Base-by-base conservation (phyloP, 1,284 basidiomycete species). In the Ustilago nuda region DNA sequence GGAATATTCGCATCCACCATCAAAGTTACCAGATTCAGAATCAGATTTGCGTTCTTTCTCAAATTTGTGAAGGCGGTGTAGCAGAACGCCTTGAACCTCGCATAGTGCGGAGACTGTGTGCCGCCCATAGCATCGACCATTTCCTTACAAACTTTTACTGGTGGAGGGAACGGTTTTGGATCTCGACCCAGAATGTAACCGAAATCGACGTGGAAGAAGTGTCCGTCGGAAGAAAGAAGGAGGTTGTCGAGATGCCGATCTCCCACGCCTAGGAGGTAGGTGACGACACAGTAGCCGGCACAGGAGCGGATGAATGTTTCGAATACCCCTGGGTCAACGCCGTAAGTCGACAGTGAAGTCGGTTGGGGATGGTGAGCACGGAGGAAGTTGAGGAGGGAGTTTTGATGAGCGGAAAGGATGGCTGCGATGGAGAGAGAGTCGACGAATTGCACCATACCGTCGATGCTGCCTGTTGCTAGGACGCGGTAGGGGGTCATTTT, bases 71-170 rank as follows among this genome's bases (percentile, higher is more conserved):
- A 99, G 0, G 95, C 96, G 4, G 95, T 98, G 86, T 95, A 95
- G 86, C 94, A 97, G 77, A 97, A 92, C 75, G 91, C 92, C 87
- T 96, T 95, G 91, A 99, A 99, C 41, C 95, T 92, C 32, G 91
- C 90, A 86, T 99, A 95, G 95, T 83, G 92, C 89, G n/a, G 93
- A 90, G 41, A 83, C 7, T 60, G 46, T 2, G 84, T 66, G 5
- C 97, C 96, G 17, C 97, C 97, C 95, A 99, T 98, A 8, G 93
- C 95, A 83, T 99, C 97, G 0, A 99, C 94, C 97, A 99, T 99
- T 85, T 99, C 97, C 81, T 97, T 96, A 87, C 95, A 97, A 33
- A 99, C 93, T 87, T 99, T 99, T 80, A 99, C 95, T 1, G 95
- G 93, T 1, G 97, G 97, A 5, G 97, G 95, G 84, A 97, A 98